A percentile compares a stretch with the other conserved stretches of the same genome.
phyloP scores from a whole-genome alignment of 305 asterid species.

The Fraxinus paxiana region DNA sequence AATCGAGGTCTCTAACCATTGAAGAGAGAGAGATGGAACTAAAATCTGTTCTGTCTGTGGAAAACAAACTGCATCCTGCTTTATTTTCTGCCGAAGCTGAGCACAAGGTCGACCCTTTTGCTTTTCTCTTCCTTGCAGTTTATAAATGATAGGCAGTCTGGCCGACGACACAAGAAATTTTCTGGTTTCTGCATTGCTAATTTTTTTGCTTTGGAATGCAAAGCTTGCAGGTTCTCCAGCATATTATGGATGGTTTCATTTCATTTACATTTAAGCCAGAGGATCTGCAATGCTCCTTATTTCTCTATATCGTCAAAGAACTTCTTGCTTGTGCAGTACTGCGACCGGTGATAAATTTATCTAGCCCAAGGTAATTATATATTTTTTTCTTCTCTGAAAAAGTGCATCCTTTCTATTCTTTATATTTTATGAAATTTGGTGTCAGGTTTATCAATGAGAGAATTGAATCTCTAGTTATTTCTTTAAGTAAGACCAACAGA shows the following conservation, averaged over 20 bases:
- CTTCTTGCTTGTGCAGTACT: conserved; percentile 91
- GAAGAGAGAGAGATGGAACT: conserved; percentile 73
- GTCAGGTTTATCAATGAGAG: conserved; percentile 92
- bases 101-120: conserved; percentile 66
- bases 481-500: conserved; percentile 55
- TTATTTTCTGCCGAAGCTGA: conserved; percentile 95
- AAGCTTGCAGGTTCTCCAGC: conserved; percentile 82
- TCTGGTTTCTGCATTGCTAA: conserved; percentile 24
- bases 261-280: conserved; percentile 66
- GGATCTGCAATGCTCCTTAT: conserved; percentile 82
- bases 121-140: conserved; percentile 19
- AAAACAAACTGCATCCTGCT: conserved; percentile 86
- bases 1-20: conserved; percentile 45
- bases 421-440: conserved; percentile 33
- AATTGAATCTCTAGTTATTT: conserved; percentile 66
- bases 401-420: conserved; percentile 27
- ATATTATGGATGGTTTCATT: conserved; percentile 82
- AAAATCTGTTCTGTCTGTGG: conserved; percentile 67
- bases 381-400: conserved; percentile 21
- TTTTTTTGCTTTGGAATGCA: conserved; percentile 24
- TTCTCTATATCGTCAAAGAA: conserved; percentile 69
- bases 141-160: neutral
- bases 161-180: neutral
- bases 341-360: conserved; percentile 87
- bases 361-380: conserved; percentile 68